Conservation (phyloP, 2,329 filamentous ascomycete genomes). For the Paecilomyces fulvus region DNA sequence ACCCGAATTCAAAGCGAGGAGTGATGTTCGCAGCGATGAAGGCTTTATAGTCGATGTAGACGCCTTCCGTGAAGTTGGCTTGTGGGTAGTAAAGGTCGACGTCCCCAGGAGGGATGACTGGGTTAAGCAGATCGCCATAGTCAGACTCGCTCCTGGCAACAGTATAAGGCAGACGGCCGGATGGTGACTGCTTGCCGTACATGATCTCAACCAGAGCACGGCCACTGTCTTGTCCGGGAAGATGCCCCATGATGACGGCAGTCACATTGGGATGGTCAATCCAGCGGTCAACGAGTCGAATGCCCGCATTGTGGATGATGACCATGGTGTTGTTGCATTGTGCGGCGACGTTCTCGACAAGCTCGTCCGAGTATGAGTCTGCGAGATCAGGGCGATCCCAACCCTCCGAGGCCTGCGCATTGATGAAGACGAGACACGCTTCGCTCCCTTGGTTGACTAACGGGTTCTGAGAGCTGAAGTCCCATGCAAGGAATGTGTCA, state of each 20-base stretch:
- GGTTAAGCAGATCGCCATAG: constrained; percentile 42
- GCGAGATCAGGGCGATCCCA: constrained; percentile 28
- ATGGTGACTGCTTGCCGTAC: constrained; percentile 50
- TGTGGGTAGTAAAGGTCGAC: constrained; percentile 4
- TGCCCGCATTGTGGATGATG: constrained; percentile 56
- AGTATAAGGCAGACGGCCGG: constrained; percentile 55
- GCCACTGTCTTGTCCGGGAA: constrained; percentile 58
- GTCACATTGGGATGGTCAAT: constrained; percentile 57
- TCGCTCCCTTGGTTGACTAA: constrained; percentile 30
- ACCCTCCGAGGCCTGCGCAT: constrained; percentile 38
- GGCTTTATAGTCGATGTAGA: constrained; percentile 47
- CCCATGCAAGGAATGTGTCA: constrained; percentile 51
- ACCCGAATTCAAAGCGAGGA: constrained; percentile 32
- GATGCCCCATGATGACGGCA: constrained; percentile 54
- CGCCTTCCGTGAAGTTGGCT: constrained; percentile 42
- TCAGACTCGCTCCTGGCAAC: constrained; percentile 49
- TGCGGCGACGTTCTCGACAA: constrained; percentile 50
- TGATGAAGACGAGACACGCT: constrained; percentile 33
- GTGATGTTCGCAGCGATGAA: constrained; percentile 37
- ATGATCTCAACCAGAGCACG: constrained; percentile 47
- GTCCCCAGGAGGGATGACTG: constrained; percentile 16
- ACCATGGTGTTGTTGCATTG: constrained; percentile 57
- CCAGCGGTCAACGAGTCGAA: constrained; percentile 52
- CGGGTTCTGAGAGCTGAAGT: constrained; percentile 45
- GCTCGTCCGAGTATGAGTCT: constrained; percentile 41